Evolutionary conservation across 306 rosid species (phyloP), one percentile per base, ranked within the genome.

Genomic region (Erythrophleum fordii): DNA sequence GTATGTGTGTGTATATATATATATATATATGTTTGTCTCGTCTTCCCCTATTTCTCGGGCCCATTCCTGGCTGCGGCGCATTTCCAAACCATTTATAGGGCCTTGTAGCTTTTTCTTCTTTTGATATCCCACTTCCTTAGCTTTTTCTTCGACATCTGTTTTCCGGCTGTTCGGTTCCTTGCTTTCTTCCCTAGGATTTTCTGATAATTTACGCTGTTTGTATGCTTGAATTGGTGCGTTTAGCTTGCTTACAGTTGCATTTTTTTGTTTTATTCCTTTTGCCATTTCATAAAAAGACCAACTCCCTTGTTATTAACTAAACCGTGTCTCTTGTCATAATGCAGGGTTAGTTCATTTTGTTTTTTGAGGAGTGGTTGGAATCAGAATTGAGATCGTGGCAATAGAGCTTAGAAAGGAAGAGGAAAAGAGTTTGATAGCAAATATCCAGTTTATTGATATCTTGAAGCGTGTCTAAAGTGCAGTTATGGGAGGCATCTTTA

Each of bases 291-390:
- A 12, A 59, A n/a, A 59, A 59, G 66, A 59, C 66, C 66, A 59
- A 5, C 37, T 59, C 39, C 22, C 37, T 18, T 73, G 71, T 55
- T 41, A 53, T 45, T 45, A 39, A 75, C 65, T 81, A 44, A 76
- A 49, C 64, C 73, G 4, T 72, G 46, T 80, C 8, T 77, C 74
- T 83, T 72, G 31, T 80, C 71, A 18, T 64, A 60, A 18, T 87
- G 78, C 87, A 88, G 91, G 88, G 53, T 83, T 68, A 67, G 70
- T 48, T 62, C 49, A 11, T 58, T 82, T 73, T 52, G 12, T 52
- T 26, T 64, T 23, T 39, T 81, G 77, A 70, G 69, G 68, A 58
- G 73, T 20, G n/a, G 31, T 58, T 69, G 46, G 34, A 35, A 7
- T 62, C 62, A 77, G 56, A 25, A 26, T n/a, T 67, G 72, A 60